Percentiles rank a stretch among this genome's conserved stretches.
Evolutionary conservation across 1,139 yeast species (phyloP).

Genomic region (Tardiomyces digboiensis): DNA sequence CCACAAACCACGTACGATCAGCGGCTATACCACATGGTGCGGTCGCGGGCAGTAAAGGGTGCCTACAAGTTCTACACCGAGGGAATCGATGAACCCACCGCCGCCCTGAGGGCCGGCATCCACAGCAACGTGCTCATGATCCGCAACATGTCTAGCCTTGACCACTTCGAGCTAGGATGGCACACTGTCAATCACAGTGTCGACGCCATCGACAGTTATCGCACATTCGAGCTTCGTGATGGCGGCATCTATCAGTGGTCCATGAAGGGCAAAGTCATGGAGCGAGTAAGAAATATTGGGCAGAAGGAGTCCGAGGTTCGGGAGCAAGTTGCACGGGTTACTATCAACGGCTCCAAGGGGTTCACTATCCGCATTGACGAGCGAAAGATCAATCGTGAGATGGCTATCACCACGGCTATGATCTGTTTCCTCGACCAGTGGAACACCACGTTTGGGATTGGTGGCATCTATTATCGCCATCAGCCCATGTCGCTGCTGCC

Average conservation of each 20-base stretch:
- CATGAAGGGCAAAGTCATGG: slow-evolving; percentile 45
- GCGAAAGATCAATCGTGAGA: slow-evolving; percentile 40
- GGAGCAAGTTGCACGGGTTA: slow-evolving; percentile 43
- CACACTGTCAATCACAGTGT: slow-evolving; percentile 48
- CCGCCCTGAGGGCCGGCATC: slow-evolving; percentile 49
- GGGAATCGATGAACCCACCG: slow-evolving; percentile 48
- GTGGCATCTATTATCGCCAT: slow-evolving; percentile 51
- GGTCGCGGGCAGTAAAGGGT: slow-evolving; percentile 57
- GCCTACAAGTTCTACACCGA: slow-evolving; percentile 48
- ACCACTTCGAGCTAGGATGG: slow-evolving; percentile 54
- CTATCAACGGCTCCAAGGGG: slow-evolving; percentile 33
- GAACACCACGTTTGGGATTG: slow-evolving; percentile 50
- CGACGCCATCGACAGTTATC: slow-evolving; percentile 52
- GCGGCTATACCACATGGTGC: slow-evolving; percentile 40
- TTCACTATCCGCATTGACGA: slow-evolving; percentile 47
- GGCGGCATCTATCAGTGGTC: slow-evolving; percentile 60
- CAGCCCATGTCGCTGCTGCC: slow-evolving; percentile 42
- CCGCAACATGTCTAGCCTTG: slow-evolving; percentile 30
- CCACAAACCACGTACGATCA: slow-evolving; percentile 21
- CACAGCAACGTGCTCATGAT: slow-evolving; percentile 47
- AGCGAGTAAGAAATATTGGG: slow-evolving; percentile 45
- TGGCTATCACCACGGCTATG: slow-evolving; percentile 51
- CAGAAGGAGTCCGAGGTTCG: slow-evolving; percentile 55
- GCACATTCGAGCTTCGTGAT: slow-evolving; percentile 49
- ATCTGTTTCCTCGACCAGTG: slow-evolving; percentile 56